These are phyloP conservation scores for Parachaetomium inaequale DNA, from an alignment of 495 filamentous ascomycete species.

Conservation along the genomic window DNA sequence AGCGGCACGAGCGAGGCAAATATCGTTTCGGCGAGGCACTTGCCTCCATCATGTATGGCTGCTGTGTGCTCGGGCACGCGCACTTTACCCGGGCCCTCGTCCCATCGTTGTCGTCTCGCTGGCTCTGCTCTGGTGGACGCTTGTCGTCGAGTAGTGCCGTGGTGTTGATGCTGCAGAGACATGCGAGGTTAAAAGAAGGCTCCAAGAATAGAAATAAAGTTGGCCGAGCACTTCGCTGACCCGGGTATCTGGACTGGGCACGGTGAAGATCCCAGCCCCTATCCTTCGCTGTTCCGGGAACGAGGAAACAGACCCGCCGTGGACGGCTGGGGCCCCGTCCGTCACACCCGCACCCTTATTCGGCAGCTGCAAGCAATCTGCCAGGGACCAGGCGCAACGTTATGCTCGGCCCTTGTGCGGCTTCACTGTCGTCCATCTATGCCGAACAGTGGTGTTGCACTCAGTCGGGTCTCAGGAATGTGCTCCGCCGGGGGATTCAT, in stretches of 20 bases:
- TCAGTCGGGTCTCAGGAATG: neutral
- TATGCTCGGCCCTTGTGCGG: slow-evolving; percentile 2
- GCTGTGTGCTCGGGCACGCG: neutral
- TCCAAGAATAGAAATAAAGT: slow-evolving; percentile 30
- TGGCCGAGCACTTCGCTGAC: slow-evolving; percentile 12
- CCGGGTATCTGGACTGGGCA: slow-evolving; percentile 23
- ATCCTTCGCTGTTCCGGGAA: slow-evolving; percentile 21
- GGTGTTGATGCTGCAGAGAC: neutral
- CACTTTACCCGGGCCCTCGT: neutral
- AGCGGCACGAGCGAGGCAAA: neutral
- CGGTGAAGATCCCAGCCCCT: neutral
- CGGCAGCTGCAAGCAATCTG: neutral
- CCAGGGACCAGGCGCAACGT: slow-evolving; percentile 3
- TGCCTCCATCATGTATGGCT: neutral
- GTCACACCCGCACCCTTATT: neutral
- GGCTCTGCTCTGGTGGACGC: neutral
- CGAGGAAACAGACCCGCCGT: slow-evolving; percentile 16
- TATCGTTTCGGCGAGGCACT: neutral
- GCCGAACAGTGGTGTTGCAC: neutral
- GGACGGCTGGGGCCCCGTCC: neutral
- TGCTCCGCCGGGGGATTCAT: neutral
- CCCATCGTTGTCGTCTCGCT: neutral
- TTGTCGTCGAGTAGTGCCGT: neutral
- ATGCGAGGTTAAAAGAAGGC: neutral
- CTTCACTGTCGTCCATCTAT: neutral